Evolutionary conservation across 495 filamentous ascomycete genomes (phyloP).

Genomic region (Astrocystis sublimbata): DNA sequence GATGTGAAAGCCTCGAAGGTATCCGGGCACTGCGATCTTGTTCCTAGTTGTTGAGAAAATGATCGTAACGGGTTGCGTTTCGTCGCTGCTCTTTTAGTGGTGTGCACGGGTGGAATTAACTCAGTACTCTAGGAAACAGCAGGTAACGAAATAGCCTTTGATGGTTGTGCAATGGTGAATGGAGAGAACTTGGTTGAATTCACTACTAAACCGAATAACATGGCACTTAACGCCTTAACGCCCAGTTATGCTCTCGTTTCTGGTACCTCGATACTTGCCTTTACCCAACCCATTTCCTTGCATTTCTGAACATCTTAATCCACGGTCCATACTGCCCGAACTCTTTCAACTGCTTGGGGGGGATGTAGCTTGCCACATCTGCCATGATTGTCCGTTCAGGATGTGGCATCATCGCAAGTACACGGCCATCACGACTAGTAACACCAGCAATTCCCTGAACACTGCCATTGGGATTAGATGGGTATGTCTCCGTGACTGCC

Average conservation of each 20-base stretch:
- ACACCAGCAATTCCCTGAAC: constrained; percentile 85
- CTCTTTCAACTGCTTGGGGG: constrained; percentile 60
- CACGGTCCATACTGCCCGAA: constrained; percentile 91
- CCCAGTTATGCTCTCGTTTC: constrained; percentile 5
- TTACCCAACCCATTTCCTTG: constrained; percentile 80
- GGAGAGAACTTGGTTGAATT: neutral
- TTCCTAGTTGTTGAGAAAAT: neutral
- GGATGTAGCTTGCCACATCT: constrained; percentile 76
- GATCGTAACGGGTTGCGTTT: neutral
- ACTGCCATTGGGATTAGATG: constrained; percentile 92
- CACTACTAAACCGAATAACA: neutral
- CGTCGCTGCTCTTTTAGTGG: neutral
- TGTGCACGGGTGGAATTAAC: neutral
- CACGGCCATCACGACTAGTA: constrained; percentile 75
- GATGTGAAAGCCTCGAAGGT: neutral
- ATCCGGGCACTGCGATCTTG: neutral
- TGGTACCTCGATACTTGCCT: neutral
- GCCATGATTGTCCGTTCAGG: constrained; percentile 88
- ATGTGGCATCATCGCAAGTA: constrained; percentile 95
- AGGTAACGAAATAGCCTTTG: neutral
- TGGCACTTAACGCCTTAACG: neutral
- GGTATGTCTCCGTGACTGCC: constrained; percentile 77
- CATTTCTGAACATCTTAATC: constrained; percentile 77
- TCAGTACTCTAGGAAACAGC: neutral
- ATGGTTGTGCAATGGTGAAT: neutral